Evolutionary conservation across 2,329 filamentous ascomycete genomes (phyloP).

Genomic region (Elsinoe necatrix): DNA sequence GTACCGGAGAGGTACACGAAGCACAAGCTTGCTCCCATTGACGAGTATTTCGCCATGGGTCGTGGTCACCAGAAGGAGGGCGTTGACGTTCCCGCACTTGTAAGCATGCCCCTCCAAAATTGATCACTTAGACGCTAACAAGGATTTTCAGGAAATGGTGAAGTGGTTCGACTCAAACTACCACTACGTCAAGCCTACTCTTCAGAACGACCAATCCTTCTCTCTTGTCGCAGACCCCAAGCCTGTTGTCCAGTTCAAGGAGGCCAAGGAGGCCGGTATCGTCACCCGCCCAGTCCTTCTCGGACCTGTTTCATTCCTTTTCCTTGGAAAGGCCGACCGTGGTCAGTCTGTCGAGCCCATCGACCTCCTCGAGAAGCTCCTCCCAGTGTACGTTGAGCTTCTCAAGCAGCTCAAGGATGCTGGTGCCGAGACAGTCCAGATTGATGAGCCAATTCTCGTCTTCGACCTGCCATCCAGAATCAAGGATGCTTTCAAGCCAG

Average conservation of each 20-base stretch:
- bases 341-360: slow-evolving; percentile 85
- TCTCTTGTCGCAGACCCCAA: slow-evolving; percentile 80
- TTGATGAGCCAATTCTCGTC: slow-evolving; percentile 95
- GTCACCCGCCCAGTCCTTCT: slow-evolving; percentile 86
- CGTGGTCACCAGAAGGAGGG: slow-evolving; percentile 94
- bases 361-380: slow-evolving; percentile 81
- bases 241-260: slow-evolving; percentile 86
- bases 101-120: neutral
- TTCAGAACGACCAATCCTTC: slow-evolving; percentile 96
- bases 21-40: slow-evolving; percentile 76
- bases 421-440: slow-evolving; percentile 93
- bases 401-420: slow-evolving; percentile 89
- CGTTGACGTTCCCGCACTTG: slow-evolving; percentile 72
- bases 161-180: slow-evolving; percentile 99
- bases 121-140: neutral
- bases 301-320: slow-evolving; percentile 94
- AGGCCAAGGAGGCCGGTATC: slow-evolving; percentile 97
- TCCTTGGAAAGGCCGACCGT: slow-evolving; percentile 97
- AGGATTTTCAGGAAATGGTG: slow-evolving; percentile 70
- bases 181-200: slow-evolving; percentile 99
- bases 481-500: slow-evolving; percentile 96
- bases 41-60: slow-evolving; percentile 99
- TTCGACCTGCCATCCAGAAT: slow-evolving; percentile 83
- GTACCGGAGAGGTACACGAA: slow-evolving; percentile 89
- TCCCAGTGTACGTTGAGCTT: slow-evolving; percentile 91